phyloP scores from a whole-genome alignment of 345 rosid genomes.

The Eucalyptus dawsonii region DNA sequence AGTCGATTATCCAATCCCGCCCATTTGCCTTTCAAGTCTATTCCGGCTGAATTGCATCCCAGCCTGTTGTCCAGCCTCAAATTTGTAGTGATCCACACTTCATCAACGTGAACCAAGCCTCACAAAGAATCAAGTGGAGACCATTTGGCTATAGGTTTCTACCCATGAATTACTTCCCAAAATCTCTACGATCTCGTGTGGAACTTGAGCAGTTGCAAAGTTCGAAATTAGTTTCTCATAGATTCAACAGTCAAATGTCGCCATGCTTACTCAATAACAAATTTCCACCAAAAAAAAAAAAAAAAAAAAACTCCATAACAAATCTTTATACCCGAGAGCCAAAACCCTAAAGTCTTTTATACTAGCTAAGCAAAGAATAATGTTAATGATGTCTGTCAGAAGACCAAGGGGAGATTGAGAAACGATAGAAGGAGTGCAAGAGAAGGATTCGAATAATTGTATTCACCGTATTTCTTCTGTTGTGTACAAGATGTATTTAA shows the following conservation, averaged over 20 bases:
- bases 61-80: neutral
- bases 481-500: no score
- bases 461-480: no score
- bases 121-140: neutral
- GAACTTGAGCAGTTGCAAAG: neutral
- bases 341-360: neutral
- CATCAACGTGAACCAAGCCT: neutral
- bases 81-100: neutral
- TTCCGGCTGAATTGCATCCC: neutral
- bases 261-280: neutral
- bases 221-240: neutral
- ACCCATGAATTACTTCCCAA: neutral
- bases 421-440: no score
- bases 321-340: neutral
- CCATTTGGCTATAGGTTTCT: neutral
- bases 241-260: neutral
- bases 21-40: neutral
- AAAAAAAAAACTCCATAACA: no score
- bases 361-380: neutral
- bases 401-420: no score
- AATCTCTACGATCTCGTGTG: neutral
- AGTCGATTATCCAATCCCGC: accelerated
- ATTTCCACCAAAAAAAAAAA: neutral
- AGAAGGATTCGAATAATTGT: no score
- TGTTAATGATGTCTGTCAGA: no score